These are phyloP conservation scores for Fusarium haematococcum DNA, from an alignment of 2,329 filamentous ascomycete genomes.

Conservation along the genomic window DNA sequence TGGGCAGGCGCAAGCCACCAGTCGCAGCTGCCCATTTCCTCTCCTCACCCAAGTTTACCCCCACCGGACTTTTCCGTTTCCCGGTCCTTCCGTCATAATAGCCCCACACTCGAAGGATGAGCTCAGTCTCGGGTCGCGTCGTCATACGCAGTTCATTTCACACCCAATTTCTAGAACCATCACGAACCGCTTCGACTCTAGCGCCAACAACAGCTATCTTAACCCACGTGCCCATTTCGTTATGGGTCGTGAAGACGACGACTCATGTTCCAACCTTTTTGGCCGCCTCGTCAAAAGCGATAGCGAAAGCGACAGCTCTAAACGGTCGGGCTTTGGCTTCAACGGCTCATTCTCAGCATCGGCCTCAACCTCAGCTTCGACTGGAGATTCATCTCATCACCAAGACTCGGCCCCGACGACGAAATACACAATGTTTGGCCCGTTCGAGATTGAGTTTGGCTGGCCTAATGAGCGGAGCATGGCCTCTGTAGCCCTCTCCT, in stretches of 20 bases:
- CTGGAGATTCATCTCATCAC: conserved; percentile 18
- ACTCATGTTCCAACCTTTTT: conserved; percentile 18
- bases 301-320: conserved; percentile 48
- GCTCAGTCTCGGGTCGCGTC: background rate
- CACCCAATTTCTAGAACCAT: conserved; percentile 28
- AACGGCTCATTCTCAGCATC: conserved; percentile 29
- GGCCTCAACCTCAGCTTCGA: conserved; percentile 25
- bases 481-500: conserved; percentile 40
- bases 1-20: conserved; percentile 13
- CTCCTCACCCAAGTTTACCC: background rate
- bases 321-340: conserved; percentile 45
- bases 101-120: background rate
- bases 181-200: conserved; percentile 22
- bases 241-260: conserved; percentile 36
- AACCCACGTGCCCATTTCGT: background rate
- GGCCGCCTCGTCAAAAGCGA: conserved; percentile 39
- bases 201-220: conserved; percentile 3
- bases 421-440: conserved; percentile 35
- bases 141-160: conserved; percentile 31
- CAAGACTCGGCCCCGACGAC: background rate
- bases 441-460: conserved; percentile 32
- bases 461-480: conserved; percentile 34
- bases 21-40: conserved; percentile 2
- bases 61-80: conserved; percentile 20
- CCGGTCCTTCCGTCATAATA: conserved; percentile 21